Evolutionary conservation across 495 filamentous ascomycete species (phyloP).

Genomic region (Penicillium fimorum): DNA sequence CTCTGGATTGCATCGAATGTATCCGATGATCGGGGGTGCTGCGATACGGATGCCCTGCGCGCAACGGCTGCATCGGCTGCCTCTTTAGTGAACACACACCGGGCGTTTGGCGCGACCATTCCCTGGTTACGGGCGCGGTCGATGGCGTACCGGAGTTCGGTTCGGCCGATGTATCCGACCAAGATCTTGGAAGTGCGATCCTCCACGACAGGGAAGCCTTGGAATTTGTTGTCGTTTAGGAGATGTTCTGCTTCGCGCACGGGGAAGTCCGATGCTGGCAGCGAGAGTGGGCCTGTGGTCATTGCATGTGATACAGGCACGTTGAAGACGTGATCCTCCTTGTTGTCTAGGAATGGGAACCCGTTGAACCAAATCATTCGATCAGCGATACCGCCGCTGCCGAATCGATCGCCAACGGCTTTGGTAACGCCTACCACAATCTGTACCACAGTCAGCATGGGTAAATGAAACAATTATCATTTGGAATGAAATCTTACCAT

Average conservation of each 20-base stretch:
- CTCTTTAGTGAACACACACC: slow-evolving; percentile 78
- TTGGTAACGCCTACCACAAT: slow-evolving; percentile 98
- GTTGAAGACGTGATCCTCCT: slow-evolving; percentile 96
- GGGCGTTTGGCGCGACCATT: slow-evolving; percentile 63
- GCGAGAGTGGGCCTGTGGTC: slow-evolving; percentile 70
- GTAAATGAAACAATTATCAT: background rate
- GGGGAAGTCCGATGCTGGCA: slow-evolving; percentile 73
- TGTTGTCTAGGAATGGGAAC: slow-evolving; percentile 96
- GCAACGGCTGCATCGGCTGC: slow-evolving; percentile 41
- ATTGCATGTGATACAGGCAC: slow-evolving; percentile 92
- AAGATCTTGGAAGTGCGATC: slow-evolving; percentile 67
- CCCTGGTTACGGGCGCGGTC: slow-evolving; percentile 76
- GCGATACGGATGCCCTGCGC: slow-evolving; percentile 34
- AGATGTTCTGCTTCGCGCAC: slow-evolving; percentile 72
- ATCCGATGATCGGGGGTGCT: slow-evolving; percentile 44
- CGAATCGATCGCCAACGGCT: slow-evolving; percentile 85
- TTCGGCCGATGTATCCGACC: slow-evolving; percentile 91
- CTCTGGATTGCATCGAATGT: slow-evolving; percentile 64
- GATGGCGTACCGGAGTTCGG: slow-evolving; percentile 90
- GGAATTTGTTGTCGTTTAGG: slow-evolving; percentile 78
- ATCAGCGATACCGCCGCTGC: slow-evolving; percentile 95
- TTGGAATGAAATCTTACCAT: slow-evolving; percentile 57
- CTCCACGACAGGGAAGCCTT: slow-evolving; percentile 93
- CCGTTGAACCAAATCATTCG: slow-evolving; percentile 99
- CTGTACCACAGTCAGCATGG: slow-evolving; percentile 32